A percentile compares a stretch with the other conserved stretches of the same genome.
Conservation (phyloP, 106 monocot genomes). For the Alisma plantagoaquatica region DNA sequence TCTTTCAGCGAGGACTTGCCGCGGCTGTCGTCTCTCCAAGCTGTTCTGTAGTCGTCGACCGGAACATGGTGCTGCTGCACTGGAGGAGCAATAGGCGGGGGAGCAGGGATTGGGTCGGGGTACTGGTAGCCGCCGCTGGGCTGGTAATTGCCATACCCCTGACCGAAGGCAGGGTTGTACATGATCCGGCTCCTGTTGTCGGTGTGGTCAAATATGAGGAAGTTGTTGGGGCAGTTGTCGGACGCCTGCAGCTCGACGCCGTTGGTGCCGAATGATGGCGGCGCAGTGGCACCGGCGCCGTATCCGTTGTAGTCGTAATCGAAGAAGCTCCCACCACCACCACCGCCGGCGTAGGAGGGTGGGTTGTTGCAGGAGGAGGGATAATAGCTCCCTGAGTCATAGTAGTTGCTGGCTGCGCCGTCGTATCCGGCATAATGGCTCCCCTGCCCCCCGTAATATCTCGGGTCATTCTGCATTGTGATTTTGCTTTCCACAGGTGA, state of each 20-base stretch:
- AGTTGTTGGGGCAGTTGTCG: slow-evolving; percentile 49
- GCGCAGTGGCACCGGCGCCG: slow-evolving; percentile 3
- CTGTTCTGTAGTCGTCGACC: too few relatives aligned
- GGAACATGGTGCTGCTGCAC: too few relatives aligned
- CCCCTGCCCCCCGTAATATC: too few relatives aligned
- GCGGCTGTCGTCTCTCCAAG: slow-evolving; percentile 15
- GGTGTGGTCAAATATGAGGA: slow-evolving; percentile 55
- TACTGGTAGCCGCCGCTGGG: too few relatives aligned
- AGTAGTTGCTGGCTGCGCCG: too few relatives aligned
- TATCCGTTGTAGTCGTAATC: neutral
- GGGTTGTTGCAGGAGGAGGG: too few relatives aligned
- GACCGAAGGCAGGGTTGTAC: slow-evolving; percentile 44
- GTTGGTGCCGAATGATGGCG: slow-evolving; percentile 9
- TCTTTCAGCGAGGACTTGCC: slow-evolving; percentile 40
- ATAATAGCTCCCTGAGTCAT: too few relatives aligned
- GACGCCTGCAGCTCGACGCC: slow-evolving; percentile 38
- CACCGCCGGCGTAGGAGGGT: neutral
- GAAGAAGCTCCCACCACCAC: neutral
- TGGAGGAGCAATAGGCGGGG: too few relatives aligned
- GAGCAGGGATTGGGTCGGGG: too few relatives aligned
- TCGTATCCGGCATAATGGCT: too few relatives aligned
- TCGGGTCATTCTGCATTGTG: too few relatives aligned
- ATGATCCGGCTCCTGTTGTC: slow-evolving; percentile 33
- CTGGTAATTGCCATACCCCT: slow-evolving; percentile 29
- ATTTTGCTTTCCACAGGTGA: too few relatives aligned